Conservation (phyloP, 2,329 filamentous ascomycete species). For the Talaromyces sp. region DNA sequence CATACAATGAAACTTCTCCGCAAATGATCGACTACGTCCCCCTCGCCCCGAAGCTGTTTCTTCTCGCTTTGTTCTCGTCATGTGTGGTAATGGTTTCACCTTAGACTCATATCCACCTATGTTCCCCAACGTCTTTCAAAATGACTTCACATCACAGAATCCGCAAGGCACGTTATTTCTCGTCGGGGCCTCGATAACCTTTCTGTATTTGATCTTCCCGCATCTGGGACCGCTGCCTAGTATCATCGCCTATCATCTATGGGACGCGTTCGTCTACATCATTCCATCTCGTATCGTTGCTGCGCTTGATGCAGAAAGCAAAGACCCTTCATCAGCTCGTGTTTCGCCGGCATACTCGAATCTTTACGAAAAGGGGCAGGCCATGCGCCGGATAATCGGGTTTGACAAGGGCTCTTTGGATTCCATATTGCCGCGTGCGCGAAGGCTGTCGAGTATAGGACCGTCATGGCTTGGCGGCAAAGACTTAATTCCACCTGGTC, state of each 20-base stretch:
- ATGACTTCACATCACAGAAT: conserved; percentile 32
- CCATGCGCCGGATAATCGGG: conserved; percentile 61
- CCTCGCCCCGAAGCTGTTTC: neutral
- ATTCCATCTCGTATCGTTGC: conserved; percentile 40
- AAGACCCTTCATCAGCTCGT: conserved; percentile 41
- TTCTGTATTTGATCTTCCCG: conserved; percentile 29
- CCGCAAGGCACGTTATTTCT: conserved; percentile 31
- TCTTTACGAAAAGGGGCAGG: conserved; percentile 59
- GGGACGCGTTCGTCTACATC: conserved; percentile 39
- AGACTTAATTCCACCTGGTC: conserved; percentile 51
- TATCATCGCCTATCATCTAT: conserved; percentile 31
- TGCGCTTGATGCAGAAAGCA: conserved; percentile 48
- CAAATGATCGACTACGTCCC: conserved; percentile 4
- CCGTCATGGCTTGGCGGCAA: conserved; percentile 35
- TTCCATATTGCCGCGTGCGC: conserved; percentile 56
- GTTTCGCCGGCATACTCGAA: conserved; percentile 34
- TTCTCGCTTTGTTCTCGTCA: conserved; percentile 24
- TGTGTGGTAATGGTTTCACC: conserved; percentile 32
- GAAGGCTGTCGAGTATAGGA: conserved; percentile 55
- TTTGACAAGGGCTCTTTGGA: conserved; percentile 58
- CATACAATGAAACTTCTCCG: conserved; percentile 2
- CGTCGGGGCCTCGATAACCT: conserved; percentile 25
- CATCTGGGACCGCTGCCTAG: conserved; percentile 30
- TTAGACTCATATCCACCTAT: conserved; percentile 25
- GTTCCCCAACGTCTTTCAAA: conserved; percentile 26